Conservation (phyloP, 257 asterid genomes). For the Nicotiana benthamiana region DNA sequence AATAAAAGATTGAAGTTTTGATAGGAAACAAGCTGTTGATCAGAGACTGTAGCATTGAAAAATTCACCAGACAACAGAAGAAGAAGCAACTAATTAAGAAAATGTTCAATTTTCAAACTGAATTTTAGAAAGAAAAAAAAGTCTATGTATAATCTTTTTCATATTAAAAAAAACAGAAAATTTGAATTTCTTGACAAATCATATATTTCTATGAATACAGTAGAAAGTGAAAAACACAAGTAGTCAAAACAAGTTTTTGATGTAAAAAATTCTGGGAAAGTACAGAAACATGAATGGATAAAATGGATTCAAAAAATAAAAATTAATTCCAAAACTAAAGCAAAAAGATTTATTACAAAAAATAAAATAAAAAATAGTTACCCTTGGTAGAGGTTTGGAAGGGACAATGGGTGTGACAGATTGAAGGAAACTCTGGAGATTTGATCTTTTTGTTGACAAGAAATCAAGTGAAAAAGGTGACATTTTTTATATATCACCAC, state of each 20-base stretch:
- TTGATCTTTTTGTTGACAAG: conserved; percentile 8
- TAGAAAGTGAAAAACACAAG: no score
- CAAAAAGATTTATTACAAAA: not conserved
- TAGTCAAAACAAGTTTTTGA: not conserved
- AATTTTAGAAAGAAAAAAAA: not conserved
- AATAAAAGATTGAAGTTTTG: not conserved
- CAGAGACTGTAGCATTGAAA: not conserved
- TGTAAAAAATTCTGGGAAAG: not conserved
- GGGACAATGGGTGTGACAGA: conserved; percentile 19
- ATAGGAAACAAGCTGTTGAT: not conserved
- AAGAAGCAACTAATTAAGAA: not conserved
- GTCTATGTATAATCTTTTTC: not conserved
- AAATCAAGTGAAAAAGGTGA: not conserved
- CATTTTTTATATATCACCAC: not conserved
- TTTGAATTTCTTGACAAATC: not conserved
- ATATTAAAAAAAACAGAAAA: not conserved
- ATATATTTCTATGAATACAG: not conserved
- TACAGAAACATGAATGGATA: not conserved
- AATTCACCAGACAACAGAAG: not conserved
- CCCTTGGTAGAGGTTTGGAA: conserved; percentile 13
- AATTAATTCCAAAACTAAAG: not conserved
- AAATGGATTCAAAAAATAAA: not conserved
- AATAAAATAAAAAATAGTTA: not conserved
- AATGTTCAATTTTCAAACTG: not conserved
- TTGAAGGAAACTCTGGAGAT: conserved; percentile 15